Evolutionary conservation across 75 land plant species (phyloP), one percentile per base, ranked within the genome.

Genomic region (Sequoiadendron giganteum): DNA sequence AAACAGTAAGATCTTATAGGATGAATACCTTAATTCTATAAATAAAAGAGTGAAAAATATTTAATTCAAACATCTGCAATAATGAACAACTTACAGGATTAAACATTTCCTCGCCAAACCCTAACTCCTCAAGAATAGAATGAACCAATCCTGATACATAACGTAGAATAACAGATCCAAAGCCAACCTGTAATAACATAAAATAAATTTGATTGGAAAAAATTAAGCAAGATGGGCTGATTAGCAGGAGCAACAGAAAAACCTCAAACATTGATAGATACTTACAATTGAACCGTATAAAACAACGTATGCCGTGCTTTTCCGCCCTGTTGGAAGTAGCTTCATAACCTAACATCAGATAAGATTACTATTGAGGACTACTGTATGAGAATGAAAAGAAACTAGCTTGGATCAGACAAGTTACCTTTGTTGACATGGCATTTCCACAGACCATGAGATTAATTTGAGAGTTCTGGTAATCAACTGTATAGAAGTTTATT

Each of bases 281-380:
- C 98, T 86, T 80, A 98, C 99, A 88, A 91, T 13, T 48, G 93
- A 95, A 65, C 98, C 95, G 87, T 95, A 96, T 42, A 96, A 38
- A 65, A 95, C 83, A 85, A 98, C 86, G 16, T 93, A 94, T 76
- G 96, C 84, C 28, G 97, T 90, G 85, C 92, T 95, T 92, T 92
- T 96, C 75, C 96, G 92, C 13, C 99, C 99, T 82, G 97, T 94
- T 83, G 99, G 99, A 43, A 98, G 92, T 84, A 98, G 92, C 93
- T 93, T 96, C 99, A 98, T 98, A 13, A 94, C 98, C 99, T 98
- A 91, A 16, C 61, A 39, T 85, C 55, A 77, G 18, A 43, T n/a
- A 75, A 47, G 13, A 87, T 32, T n/a, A 28, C 28, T 73, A 34
- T 30, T 73, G 38, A 73, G 38, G 14, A 73, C 38, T 13, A 52